Percentiles rank a stretch among this genome's conserved stretches.
phyloP scores from a whole-genome alignment of 2,329 filamentous ascomycete genomes.

The Lecanoromycetidae sp. region DNA sequence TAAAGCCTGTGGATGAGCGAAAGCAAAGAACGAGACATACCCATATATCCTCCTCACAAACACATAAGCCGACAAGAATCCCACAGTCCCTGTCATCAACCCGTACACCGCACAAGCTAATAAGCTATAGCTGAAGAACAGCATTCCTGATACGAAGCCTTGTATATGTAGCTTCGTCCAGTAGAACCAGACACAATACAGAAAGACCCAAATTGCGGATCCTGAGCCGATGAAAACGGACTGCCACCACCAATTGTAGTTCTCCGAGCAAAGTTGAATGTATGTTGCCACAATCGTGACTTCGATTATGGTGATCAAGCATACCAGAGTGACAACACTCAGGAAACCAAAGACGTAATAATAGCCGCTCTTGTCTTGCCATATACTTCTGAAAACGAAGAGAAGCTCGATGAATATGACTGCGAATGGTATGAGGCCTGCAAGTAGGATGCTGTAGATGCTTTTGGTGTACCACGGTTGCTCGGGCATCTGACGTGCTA shows the following conservation, averaged over 20 bases:
- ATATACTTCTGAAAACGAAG: slow-evolving; percentile 76
- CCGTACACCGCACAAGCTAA: slow-evolving; percentile 73
- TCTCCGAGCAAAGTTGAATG: slow-evolving; percentile 69
- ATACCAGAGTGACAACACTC: slow-evolving; percentile 57
- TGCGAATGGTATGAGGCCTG: slow-evolving; percentile 70
- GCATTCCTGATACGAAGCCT: slow-evolving; percentile 63
- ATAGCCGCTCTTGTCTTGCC: slow-evolving; percentile 83
- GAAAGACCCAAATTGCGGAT: slow-evolving; percentile 68
- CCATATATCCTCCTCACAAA: slow-evolving; percentile 77
- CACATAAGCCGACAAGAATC: slow-evolving; percentile 70
- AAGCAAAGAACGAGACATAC: slow-evolving; percentile 31
- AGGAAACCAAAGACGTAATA: slow-evolving; percentile 88
- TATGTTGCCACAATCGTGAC: slow-evolving; percentile 76
- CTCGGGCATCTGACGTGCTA: slow-evolving; percentile 60
- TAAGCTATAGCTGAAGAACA: slow-evolving; percentile 79
- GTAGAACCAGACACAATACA: slow-evolving; percentile 78
- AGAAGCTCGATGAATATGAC: slow-evolving; percentile 80
- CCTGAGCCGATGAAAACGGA: slow-evolving; percentile 69
- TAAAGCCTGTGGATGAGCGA: no score
- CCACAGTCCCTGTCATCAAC: slow-evolving; percentile 68
- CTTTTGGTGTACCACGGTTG: slow-evolving; percentile 65
- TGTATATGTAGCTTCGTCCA: slow-evolving; percentile 66
- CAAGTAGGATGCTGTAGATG: slow-evolving; percentile 53
- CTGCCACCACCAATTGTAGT: slow-evolving; percentile 90
- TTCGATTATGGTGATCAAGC: slow-evolving; percentile 67